Evolutionary conservation across 495 filamentous ascomycete species (phyloP).

Genomic region (Trichodelitschia bisporula): DNA sequence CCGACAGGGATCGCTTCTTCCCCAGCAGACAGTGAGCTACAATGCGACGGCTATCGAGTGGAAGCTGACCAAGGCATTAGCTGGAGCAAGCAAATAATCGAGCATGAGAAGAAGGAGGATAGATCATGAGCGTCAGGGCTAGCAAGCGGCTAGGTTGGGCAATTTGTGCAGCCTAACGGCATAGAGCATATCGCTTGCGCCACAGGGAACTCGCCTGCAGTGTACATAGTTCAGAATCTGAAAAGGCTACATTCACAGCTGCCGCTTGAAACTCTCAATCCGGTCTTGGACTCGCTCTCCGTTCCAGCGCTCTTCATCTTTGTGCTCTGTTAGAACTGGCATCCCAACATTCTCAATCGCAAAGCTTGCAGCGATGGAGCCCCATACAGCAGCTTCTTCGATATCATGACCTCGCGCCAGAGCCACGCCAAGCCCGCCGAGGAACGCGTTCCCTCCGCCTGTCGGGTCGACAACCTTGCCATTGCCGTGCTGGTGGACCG

Average conservation of each 20-base stretch:
- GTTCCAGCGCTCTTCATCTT: conserved; percentile 58
- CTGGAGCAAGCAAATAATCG: conserved; percentile 80
- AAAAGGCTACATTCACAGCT: background rate
- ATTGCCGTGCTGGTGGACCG: conserved; percentile 23
- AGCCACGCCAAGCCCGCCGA: conserved; percentile 61
- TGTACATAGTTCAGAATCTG: background rate
- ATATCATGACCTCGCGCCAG: conserved; percentile 33
- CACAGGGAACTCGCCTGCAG: too few species aligned
- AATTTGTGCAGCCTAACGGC: background rate
- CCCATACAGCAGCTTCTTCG: conserved; percentile 49
- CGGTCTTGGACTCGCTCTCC: conserved; percentile 25
- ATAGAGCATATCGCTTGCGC: too few species aligned
- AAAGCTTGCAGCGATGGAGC: conserved; percentile 71
- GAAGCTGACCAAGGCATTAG: too few species aligned
- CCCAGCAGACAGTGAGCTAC: conserved; percentile 95
- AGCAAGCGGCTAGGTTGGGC: background rate
- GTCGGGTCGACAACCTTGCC: conserved; percentile 65
- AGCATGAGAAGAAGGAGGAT: conserved; percentile 45
- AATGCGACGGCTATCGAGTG: too few species aligned
- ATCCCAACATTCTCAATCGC: conserved; percentile 86
- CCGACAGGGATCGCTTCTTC: conserved; percentile 68
- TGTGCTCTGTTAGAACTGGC: conserved; percentile 29
- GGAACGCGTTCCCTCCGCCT: conserved; percentile 84
- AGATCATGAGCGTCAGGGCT: background rate
- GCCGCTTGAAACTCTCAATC: conserved; percentile 8